phyloP scores from a whole-genome alignment of 2,329 filamentous ascomycete genomes.

The Neurospora sp. region DNA sequence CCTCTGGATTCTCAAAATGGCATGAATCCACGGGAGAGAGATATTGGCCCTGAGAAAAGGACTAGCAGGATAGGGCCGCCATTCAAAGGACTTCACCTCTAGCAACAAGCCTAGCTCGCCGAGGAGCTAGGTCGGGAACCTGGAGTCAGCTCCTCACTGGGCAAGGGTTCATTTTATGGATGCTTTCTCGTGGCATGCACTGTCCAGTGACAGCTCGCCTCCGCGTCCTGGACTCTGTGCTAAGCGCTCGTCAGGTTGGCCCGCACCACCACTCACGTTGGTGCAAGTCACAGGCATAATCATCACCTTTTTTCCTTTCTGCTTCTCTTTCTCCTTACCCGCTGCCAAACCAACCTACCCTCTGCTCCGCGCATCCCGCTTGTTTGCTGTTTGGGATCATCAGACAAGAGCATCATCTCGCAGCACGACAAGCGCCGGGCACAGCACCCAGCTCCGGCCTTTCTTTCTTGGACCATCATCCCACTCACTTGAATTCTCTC shows the following conservation, averaged over 20 bases:
- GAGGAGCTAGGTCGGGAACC: neutral
- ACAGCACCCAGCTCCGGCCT: slow-evolving; percentile 13
- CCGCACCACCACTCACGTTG: slow-evolving; percentile 20
- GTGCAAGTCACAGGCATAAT: neutral
- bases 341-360: slow-evolving; percentile 4
- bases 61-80: neutral
- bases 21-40: neutral
- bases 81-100: neutral
- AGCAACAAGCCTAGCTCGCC: neutral
- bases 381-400: slow-evolving; percentile 5
- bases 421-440: slow-evolving; percentile 29
- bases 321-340: slow-evolving; percentile 9
- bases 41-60: neutral
- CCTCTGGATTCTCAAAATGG: neutral
- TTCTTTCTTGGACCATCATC: slow-evolving; percentile 1
- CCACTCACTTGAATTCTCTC: slow-evolving; percentile 12
- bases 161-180: slow-evolving; percentile 35
- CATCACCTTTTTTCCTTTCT: slow-evolving; percentile 6
- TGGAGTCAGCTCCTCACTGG: slow-evolving; percentile 6
- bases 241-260: slow-evolving; percentile 36
- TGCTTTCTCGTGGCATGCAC: slow-evolving; percentile 17
- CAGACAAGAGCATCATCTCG: slow-evolving; percentile 10
- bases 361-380: slow-evolving; percentile 2
- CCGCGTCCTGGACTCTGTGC: slow-evolving; percentile 19
- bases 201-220: slow-evolving; percentile 34